Evolutionary conservation across 2,329 filamentous ascomycete genomes (phyloP).

Genomic region (Colletotrichum sp.): DNA sequence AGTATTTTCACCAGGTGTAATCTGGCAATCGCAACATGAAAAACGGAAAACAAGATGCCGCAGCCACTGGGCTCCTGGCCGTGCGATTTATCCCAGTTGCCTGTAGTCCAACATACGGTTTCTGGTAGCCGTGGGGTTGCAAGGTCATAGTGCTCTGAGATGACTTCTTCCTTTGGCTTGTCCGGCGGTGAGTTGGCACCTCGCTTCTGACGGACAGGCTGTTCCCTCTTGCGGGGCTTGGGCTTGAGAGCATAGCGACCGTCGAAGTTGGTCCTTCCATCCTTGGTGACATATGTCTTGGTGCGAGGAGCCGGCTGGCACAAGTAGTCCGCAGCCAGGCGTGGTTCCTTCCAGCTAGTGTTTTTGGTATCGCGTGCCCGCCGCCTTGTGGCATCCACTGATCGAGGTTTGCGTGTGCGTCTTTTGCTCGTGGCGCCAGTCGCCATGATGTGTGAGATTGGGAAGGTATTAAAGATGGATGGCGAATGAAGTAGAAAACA

Average conservation of each 20-base stretch:
- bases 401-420: background rate
- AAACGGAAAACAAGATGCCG: background rate
- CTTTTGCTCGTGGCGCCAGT: background rate
- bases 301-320: background rate
- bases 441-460: background rate
- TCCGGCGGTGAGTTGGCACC: background rate
- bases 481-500: background rate
- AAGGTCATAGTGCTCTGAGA: background rate
- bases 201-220: background rate
- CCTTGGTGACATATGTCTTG: background rate
- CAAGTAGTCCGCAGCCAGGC: conserved; percentile 5
- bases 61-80: conserved; percentile 4
- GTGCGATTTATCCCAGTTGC: background rate
- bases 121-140: background rate
- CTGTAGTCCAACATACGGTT: background rate
- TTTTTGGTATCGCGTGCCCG: background rate
- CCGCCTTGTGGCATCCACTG: background rate
- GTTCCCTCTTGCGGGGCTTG: background rate
- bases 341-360: conserved; percentile 9
- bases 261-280: conserved; percentile 4
- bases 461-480: background rate
- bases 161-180: background rate
- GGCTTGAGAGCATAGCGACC: background rate
- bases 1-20: background rate
- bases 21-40: background rate